A percentile compares a stretch with the other conserved stretches of the same genome.
Evolutionary conservation across 2,329 filamentous ascomycete genomes (phyloP).

Genomic region (Colletotrichum tamarilloi): DNA sequence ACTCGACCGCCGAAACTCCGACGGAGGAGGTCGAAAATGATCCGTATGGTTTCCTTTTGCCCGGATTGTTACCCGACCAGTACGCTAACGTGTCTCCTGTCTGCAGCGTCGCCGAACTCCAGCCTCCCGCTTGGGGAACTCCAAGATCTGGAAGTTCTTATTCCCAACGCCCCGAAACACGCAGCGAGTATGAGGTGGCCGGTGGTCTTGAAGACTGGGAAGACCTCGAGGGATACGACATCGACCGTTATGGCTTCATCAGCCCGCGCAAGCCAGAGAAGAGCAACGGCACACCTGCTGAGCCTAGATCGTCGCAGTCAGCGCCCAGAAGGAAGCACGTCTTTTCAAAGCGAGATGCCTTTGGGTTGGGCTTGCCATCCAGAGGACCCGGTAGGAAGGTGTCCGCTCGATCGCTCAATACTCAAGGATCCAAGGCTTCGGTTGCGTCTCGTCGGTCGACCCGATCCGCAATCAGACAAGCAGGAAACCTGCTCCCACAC

Average conservation of each 20-base stretch:
- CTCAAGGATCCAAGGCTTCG: slow-evolving; percentile 65
- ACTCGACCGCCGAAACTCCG: slow-evolving; percentile 62
- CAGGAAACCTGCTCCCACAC: slow-evolving; percentile 69
- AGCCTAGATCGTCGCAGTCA: slow-evolving; percentile 54
- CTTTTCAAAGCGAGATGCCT: slow-evolving; percentile 53
- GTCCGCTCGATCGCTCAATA: slow-evolving; percentile 69
- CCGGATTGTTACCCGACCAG: slow-evolving; percentile 38
- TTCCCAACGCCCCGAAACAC: slow-evolving; percentile 56
- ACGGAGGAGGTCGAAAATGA: slow-evolving; percentile 64
- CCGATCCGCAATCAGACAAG: slow-evolving; percentile 66
- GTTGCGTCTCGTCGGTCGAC: slow-evolving; percentile 63
- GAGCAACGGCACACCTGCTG: slow-evolving; percentile 53
- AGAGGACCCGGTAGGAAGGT: slow-evolving; percentile 63
- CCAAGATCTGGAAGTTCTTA: slow-evolving; percentile 57
- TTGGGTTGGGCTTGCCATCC: slow-evolving; percentile 47
- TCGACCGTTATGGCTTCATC: slow-evolving; percentile 78
- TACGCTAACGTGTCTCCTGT: slow-evolving; percentile 42
- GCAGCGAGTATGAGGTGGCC: slow-evolving; percentile 60
- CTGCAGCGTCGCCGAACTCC: slow-evolving; percentile 43
- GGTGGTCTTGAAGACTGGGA: slow-evolving; percentile 76
- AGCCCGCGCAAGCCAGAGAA: slow-evolving; percentile 54
- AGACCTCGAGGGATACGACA: slow-evolving; percentile 68
- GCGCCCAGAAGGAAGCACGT: slow-evolving; percentile 60
- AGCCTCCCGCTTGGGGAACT: slow-evolving; percentile 48
- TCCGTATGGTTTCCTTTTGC: slow-evolving; percentile 67